Evolutionary conservation across 2,329 filamentous ascomycete species (phyloP).

Genomic region (Alternaria sp.): DNA sequence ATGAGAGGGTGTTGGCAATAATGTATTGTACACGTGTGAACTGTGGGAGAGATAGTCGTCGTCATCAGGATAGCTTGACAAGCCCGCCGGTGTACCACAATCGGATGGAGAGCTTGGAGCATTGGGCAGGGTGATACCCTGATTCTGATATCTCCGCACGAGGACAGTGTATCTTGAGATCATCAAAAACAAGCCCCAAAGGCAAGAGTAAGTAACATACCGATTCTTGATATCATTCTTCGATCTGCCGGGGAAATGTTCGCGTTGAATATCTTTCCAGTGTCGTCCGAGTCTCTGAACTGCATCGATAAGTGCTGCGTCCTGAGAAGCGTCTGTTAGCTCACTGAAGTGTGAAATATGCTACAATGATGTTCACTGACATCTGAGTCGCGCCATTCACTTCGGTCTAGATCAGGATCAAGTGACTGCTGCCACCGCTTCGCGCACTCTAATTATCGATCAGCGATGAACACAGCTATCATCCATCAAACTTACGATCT

Average conservation of each 20-base stretch:
- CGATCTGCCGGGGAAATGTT: conserved; percentile 48
- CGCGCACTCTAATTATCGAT: conserved; percentile 53
- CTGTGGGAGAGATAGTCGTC: conserved; percentile 30
- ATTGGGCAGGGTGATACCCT: conserved; percentile 38
- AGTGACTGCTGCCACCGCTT: conserved; percentile 59
- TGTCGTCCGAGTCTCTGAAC: conserved; percentile 47
- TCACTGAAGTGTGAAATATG: neutral
- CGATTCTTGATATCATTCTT: conserved; percentile 54
- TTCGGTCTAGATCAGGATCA: conserved; percentile 53
- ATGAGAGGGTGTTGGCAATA: conserved; percentile 29
- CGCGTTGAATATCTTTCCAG: conserved; percentile 51
- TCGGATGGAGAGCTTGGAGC: conserved; percentile 36
- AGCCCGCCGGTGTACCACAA: conserved; percentile 20
- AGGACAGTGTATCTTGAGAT: conserved; percentile 42
- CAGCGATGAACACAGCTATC: neutral
- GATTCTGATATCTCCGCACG: conserved; percentile 41
- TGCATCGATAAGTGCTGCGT: conserved; percentile 44
- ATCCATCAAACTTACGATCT: conserved; percentile 46
- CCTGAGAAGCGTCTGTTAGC: conserved; percentile 21
- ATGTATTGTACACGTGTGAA: conserved; percentile 26
- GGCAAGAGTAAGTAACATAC: conserved; percentile 22
- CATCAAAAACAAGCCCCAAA: neutral
- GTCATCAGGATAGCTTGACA: conserved; percentile 26
- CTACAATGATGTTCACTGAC: conserved; percentile 26
- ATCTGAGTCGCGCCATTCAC: conserved; percentile 51